Evolutionary conservation across 139 green algal species (phyloP).

Genomic region (Chlamydomonas schloesseri): DNA sequence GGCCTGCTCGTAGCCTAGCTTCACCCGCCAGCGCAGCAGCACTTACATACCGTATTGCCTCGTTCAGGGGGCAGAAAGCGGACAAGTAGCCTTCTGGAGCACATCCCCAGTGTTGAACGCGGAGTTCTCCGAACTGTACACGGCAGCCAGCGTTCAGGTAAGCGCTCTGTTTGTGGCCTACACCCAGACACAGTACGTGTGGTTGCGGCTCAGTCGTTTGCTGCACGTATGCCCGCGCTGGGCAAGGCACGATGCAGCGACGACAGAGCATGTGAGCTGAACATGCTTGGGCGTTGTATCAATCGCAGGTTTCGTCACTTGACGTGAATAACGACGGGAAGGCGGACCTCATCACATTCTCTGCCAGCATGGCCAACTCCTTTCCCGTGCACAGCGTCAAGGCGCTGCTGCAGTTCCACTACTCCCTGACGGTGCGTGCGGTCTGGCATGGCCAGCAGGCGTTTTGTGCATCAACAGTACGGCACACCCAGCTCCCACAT

Average conservation of each 20-base stretch:
- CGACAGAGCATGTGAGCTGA: too few relatives aligned
- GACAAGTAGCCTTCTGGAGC: constrained; percentile 60
- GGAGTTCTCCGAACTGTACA: constrained; percentile 37
- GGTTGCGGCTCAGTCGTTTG: too few relatives aligned
- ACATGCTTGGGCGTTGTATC: neutral
- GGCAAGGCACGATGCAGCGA: too few relatives aligned
- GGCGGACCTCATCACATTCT: constrained; percentile 63
- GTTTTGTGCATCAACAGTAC: too few relatives aligned
- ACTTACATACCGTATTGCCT: too few relatives aligned
- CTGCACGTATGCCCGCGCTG: too few relatives aligned
- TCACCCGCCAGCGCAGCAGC: too few relatives aligned
- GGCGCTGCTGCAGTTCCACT: constrained; percentile 67
- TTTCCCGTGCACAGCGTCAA: constrained; percentile 60
- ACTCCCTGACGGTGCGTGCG: constrained; percentile 44
- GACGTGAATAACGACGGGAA: constrained; percentile 69
- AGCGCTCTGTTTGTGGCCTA: neutral
- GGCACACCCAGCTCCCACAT: too few relatives aligned
- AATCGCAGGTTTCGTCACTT: constrained; percentile 52
- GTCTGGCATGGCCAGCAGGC: too few relatives aligned
- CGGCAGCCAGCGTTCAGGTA: constrained; percentile 62
- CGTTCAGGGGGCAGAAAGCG: constrained; percentile 32
- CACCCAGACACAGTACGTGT: too few relatives aligned
- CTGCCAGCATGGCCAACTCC: constrained; percentile 18
- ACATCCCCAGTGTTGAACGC: constrained; percentile 46
- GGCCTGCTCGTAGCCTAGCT: too few relatives aligned